Base-by-base conservation (phyloP, 345 rosid genomes). In the Lagerstroemia speciosa region DNA sequence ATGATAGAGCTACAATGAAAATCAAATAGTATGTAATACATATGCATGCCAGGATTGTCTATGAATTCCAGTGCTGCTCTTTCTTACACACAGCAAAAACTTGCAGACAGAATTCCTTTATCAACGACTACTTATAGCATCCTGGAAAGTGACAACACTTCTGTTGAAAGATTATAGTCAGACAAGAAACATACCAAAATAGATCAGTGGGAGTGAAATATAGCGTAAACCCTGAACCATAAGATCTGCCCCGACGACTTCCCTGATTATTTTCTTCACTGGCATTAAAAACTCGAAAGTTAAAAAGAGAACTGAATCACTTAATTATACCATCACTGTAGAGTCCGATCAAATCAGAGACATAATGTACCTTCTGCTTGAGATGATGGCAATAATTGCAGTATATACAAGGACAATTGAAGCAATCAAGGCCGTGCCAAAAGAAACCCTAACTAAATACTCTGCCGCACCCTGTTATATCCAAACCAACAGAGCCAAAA, bases 351-450 rank as follows among this genome's bases (percentile, higher is more conserved):
- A 50, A 32, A 58, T 26, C 53, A 71, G 43, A 45, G 30, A 64
- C 36, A 65, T 29, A n/a, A n/a, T 36, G 61, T 78, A 91, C 99
- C 99, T 87, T 82, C 76, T 86, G 81, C 95, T 91, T 52, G 98
- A 85, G 72, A 94, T 81, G 62, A 94, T 66, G 57, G 82, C 86
- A 69, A 94, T 83, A 46, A 91, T 94, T 53, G 99, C 71, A 2
- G 95, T 88, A 80, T 78, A 94, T 68, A 94, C 98, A 41, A 94
- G 68, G 71, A 94, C 95, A 68, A 91, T 91, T 50, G 99, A 94
- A 67, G 98, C 99, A 66, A 94, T 79, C 55, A 94, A 86, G 65
- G 99, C 86, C 5, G 97, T 89, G 66, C 96, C 99, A 79, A 94
- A 94, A 14, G 96, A 81, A 72, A 87, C 97, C 78, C 97, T 86